Percentiles rank a stretch among this genome's conserved stretches.
Evolutionary conservation across 192 early-diverging fungal genomes (phyloP).

Genomic region (Mortierella hygrophila): DNA sequence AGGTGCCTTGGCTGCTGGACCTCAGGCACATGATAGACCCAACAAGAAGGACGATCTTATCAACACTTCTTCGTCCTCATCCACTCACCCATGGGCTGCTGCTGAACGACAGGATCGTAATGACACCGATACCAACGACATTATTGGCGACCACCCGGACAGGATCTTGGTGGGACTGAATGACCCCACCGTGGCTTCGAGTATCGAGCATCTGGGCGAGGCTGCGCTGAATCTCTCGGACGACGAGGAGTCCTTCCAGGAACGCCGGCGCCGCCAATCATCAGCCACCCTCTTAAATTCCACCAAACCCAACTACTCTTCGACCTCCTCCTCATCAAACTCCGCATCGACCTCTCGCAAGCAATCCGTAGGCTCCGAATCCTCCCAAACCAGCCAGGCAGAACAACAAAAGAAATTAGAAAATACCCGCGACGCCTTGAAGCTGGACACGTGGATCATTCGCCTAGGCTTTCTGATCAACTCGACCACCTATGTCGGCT

Average conservation of each 20-base stretch:
- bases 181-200: conserved; percentile 24
- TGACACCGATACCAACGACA: not conserved
- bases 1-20: not conserved
- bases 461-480: conserved; percentile 55
- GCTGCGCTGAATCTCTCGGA: conserved; percentile 30
- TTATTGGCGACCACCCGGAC: conserved; percentile 6
- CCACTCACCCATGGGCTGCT: not conserved
- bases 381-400: not conserved
- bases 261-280: conserved; percentile 35
- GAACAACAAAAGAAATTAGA: not conserved
- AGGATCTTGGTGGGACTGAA: conserved; percentile 10
- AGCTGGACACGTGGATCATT: conserved; percentile 62
- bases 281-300: not conserved
- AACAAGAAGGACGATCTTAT: conserved; percentile 6
- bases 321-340: not conserved
- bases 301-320: not conserved
- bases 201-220: conserved; percentile 47
- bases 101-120: not conserved
- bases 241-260: conserved; percentile 28
- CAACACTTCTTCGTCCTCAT: conserved; percentile 7
- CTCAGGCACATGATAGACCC: not conserved
- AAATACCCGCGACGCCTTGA: conserved; percentile 10
- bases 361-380: not conserved
- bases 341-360: not conserved
- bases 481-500: conserved; percentile 27